These are phyloP conservation scores for Reutealis trisperma DNA, from an alignment of 345 rosid species.

Conservation along the genomic window DNA sequence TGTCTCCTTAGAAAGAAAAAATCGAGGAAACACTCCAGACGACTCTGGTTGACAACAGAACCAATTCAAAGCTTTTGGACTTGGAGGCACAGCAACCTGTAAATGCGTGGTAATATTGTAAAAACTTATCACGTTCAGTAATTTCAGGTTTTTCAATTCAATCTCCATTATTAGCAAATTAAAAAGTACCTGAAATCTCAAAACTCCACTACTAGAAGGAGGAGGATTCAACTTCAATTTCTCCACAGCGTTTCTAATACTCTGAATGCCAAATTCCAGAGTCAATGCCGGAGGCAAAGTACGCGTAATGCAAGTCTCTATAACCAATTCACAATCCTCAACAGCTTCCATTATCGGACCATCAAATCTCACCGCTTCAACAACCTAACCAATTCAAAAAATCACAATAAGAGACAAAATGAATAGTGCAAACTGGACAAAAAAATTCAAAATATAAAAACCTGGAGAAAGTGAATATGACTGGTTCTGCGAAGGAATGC, in stretches of 20 bases:
- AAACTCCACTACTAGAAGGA: slow-evolving; percentile 47
- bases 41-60: slow-evolving; percentile 70
- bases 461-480: slow-evolving; percentile 18
- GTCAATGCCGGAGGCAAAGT: slow-evolving; percentile 83
- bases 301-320: slow-evolving; percentile 66
- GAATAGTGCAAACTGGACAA: not conserved
- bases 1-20: slow-evolving; percentile 72
- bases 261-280: slow-evolving; percentile 61
- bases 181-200: slow-evolving; percentile 68
- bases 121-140: no score
- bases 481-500: slow-evolving; percentile 20
- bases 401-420: not conserved
- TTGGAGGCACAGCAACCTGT: slow-evolving; percentile 86
- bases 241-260: slow-evolving; percentile 57
- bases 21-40: slow-evolving; percentile 61
- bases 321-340: slow-evolving; percentile 51
- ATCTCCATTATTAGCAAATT: not conserved
- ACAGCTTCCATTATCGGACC: slow-evolving; percentile 47
- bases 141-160: not conserved
- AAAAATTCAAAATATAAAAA: not conserved
- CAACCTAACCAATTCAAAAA: slow-evolving; percentile 30
- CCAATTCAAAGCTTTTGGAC: slow-evolving; percentile 84
- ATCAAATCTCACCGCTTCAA: slow-evolving; percentile 55
- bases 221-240: slow-evolving; percentile 68
- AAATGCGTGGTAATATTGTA: slow-evolving; percentile 16